These are phyloP conservation scores for Ceratorhiza oryzae-sativae DNA, from an alignment of 1,284 basidiomycete genomes.

Conservation along the genomic window DNA sequence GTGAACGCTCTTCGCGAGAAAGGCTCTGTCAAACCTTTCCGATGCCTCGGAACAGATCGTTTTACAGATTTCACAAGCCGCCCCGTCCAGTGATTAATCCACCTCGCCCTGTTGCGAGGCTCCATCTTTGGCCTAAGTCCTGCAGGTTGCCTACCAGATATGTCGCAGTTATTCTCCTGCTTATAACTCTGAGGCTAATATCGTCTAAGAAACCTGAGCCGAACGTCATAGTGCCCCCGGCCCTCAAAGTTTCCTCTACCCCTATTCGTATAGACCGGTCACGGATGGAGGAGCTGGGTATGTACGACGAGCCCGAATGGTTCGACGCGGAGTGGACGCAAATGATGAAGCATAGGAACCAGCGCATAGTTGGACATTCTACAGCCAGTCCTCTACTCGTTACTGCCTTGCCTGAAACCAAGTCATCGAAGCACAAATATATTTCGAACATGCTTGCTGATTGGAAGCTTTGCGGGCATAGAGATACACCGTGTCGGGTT, in stretches of 20 bases:
- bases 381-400: background rate
- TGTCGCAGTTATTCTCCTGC: background rate
- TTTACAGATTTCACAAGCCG: background rate
- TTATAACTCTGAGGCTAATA: background rate
- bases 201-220: background rate
- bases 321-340: slow-evolving; percentile 22
- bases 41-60: too few relatives aligned
- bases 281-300: slow-evolving; percentile 22
- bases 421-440: slow-evolving; percentile 11
- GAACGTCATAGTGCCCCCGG: background rate
- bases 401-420: slow-evolving; percentile 17
- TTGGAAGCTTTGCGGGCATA: slow-evolving; percentile 1
- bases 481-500: background rate
- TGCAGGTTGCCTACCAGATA: background rate
- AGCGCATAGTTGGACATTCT: too few relatives aligned
- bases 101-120: background rate
- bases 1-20: too few relatives aligned
- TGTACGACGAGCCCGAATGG: slow-evolving; percentile 31
- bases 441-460: slow-evolving; percentile 8
- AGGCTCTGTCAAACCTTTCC: too few relatives aligned
- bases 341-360: too few relatives aligned
- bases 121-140: background rate
- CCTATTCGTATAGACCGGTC: slow-evolving; percentile 15
- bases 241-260: background rate
- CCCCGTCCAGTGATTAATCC: background rate